Evolutionary conservation across 768 basidiomycete species (phyloP), one percentile per base, ranked within the genome.

Genomic region (Tephrocybe sp.): DNA sequence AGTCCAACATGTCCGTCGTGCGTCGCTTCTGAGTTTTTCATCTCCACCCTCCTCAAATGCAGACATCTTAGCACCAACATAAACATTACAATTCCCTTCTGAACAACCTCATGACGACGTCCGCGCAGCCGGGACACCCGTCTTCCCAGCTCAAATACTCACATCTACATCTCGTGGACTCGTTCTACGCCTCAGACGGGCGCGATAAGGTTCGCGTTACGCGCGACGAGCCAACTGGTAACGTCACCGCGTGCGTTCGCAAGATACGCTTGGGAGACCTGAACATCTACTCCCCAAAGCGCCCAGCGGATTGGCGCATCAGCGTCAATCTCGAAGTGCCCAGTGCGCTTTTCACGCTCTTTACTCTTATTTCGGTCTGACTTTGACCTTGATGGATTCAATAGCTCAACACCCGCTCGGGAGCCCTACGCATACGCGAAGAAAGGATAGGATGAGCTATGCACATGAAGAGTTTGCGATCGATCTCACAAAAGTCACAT

Each of bases 361-460:
- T 21, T 26, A 6, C 8, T 17, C 9, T n/a, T 12, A 8, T 28
- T 3, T 17, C 15, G 9, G 18, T n/a, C 24, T 21, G 24, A 6
- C 25, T 25, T 12, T 41, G 33, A 6, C 21, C 15, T 36, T 6
- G 24, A 4, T 14, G 11, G 24, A 14, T 10, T 23, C 2, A 36
- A 39, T 33, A 91, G 90, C 83, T n/a, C 58, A 75, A 2, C 86
- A 84, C 58, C 90, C 89, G 0, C 59, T 84, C 38, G 90, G 89
- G 11, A 65, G 79, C 6, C 67, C 86, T 1, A 75, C 78, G 8
- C 71, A 80, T 57, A 78, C 81, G 26, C 79, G 90, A 51, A 76
- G 79, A 72, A 99, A 97, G 71, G 92, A 99, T 69, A 79, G 97
- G 39, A 77, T 98, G 66, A 89, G 90, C 62, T 99, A 99, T 67